Percentiles rank a stretch among this genome's conserved stretches.
Evolutionary conservation across 192 early-diverging fungal species (phyloP).

Genomic region (Linnemannia elongata): DNA sequence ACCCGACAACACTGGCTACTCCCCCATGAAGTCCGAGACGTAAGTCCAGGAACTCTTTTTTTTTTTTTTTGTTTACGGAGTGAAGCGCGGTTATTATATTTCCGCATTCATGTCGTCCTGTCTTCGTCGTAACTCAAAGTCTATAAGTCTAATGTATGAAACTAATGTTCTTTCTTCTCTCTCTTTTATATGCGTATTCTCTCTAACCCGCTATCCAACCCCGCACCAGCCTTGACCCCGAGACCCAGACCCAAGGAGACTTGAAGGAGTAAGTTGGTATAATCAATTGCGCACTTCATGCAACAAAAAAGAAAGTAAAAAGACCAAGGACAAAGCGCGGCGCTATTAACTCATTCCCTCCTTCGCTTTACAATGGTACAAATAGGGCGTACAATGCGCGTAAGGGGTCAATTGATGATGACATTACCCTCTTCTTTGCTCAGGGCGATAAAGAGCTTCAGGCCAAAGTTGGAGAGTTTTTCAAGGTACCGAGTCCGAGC

Average conservation of each 20-base stretch:
- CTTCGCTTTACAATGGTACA: background rate
- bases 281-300: background rate
- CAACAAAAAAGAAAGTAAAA: background rate
- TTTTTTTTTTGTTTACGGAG: too few relatives aligned
- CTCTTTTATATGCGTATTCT: background rate
- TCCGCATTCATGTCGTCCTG: background rate
- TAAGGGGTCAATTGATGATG: slow-evolving; percentile 58
- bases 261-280: slow-evolving; percentile 69
- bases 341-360: background rate
- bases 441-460: slow-evolving; percentile 32
- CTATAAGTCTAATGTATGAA: background rate
- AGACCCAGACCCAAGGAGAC: slow-evolving; percentile 66
- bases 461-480: slow-evolving; percentile 45
- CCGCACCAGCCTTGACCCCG: slow-evolving; percentile 59
- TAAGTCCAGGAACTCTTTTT: slow-evolving; percentile 24
- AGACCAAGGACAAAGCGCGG: background rate
- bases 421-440: slow-evolving; percentile 54
- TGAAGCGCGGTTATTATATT: background rate
- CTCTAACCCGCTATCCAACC: background rate
- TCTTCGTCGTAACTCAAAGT: background rate
- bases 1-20: slow-evolving; percentile 66
- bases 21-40: slow-evolving; percentile 67
- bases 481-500: slow-evolving; percentile 43
- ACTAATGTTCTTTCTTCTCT: background rate
- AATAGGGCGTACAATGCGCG: slow-evolving; percentile 69